Conservation (phyloP, 495 filamentous ascomycete genomes). For the Podospora sp. region DNA sequence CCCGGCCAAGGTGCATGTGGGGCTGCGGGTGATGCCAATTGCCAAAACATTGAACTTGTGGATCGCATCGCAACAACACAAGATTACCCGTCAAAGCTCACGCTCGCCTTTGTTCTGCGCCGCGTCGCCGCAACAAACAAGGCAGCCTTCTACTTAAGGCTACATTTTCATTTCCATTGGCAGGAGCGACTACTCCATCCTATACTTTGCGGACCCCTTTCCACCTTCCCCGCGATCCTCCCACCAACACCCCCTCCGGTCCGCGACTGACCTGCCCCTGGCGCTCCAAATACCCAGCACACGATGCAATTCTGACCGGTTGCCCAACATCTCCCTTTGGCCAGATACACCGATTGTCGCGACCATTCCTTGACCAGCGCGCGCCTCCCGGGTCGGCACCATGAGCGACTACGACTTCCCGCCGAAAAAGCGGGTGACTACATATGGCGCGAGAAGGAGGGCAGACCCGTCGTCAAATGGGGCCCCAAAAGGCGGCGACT, state of each 20-base stretch:
- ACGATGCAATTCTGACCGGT: neutral
- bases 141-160: neutral
- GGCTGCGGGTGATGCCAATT: neutral
- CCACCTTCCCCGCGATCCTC: neutral
- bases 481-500: conserved; percentile 21
- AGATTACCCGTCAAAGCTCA: neutral
- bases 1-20: neutral
- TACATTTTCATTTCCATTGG: neutral
- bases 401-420: conserved; percentile 40
- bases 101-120: neutral
- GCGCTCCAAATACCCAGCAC: neutral
- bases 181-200: neutral
- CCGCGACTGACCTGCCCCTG: neutral
- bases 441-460: conserved; percentile 44
- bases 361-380: neutral
- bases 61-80: neutral
- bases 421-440: conserved; percentile 40
- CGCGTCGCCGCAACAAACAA: neutral
- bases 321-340: neutral
- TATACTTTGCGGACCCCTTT: neutral
- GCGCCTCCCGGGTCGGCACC: conserved; percentile 33
- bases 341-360: neutral
- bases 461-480: conserved; percentile 27
- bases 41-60: conserved; percentile 1
- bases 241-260: neutral